Evolutionary conservation across 2,329 filamentous ascomycete genomes (phyloP).

Genomic region (Beauveria caledonica): DNA sequence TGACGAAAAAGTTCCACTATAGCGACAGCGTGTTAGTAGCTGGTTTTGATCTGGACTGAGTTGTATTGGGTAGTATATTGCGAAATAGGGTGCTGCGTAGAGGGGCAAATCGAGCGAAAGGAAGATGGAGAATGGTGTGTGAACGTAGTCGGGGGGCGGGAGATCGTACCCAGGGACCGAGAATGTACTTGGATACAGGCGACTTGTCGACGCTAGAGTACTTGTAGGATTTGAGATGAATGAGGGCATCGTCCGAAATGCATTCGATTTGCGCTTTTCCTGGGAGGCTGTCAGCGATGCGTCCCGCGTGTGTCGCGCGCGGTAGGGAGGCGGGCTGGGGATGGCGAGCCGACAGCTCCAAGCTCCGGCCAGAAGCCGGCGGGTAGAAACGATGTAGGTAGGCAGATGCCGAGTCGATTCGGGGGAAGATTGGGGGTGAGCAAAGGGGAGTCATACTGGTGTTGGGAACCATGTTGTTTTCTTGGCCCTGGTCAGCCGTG

Average conservation of each 20-base stretch:
- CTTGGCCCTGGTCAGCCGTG: not conserved
- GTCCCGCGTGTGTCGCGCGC: not conserved
- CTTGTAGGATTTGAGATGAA: slow-evolving; percentile 91
- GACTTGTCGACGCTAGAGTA: slow-evolving; percentile 97
- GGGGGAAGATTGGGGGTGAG: not conserved
- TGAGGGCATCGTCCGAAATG: slow-evolving; percentile 82
- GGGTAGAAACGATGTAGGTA: not conserved
- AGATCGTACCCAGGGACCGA: slow-evolving; percentile 80
- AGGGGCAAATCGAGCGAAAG: not conserved
- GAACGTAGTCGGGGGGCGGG: not conserved
- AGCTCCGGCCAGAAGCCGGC: not conserved
- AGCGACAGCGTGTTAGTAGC: slow-evolving; percentile 14
- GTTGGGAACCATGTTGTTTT: slow-evolving; percentile 10
- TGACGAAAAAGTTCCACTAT: slow-evolving; percentile 95
- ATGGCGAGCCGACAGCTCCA: not conserved
- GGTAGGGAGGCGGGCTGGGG: not conserved
- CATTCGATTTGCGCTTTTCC: slow-evolving; percentile 56
- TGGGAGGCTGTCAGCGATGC: slow-evolving; percentile 12
- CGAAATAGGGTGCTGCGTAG: not conserved
- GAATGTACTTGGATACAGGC: slow-evolving; percentile 83
- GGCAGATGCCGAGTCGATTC: not conserved
- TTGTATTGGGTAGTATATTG: not conserved
- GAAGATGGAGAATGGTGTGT: slow-evolving; percentile 4
- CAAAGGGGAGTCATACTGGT: slow-evolving; percentile 4
- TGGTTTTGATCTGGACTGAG: not conserved